phyloP scores from a whole-genome alignment of 2,329 filamentous ascomycete genomes.

The Colletotrichum tropicale region DNA sequence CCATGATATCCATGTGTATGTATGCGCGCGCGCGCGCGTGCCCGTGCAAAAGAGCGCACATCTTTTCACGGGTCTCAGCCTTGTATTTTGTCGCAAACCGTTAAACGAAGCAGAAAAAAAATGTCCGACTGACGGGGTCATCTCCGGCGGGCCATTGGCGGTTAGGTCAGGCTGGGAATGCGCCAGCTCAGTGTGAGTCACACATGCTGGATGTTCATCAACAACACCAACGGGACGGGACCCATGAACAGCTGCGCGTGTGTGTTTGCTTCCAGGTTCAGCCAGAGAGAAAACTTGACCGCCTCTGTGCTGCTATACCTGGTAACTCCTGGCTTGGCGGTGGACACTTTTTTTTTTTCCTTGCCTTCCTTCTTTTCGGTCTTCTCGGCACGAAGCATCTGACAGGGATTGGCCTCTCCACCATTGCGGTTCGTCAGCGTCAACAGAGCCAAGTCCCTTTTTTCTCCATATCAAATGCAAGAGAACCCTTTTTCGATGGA shows the following conservation, averaged over 20 bases:
- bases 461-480: neutral
- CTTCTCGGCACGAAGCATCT: neutral
- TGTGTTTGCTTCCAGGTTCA: neutral
- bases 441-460: neutral
- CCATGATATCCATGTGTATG: neutral
- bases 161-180: neutral
- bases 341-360: neutral
- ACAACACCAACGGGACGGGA: neutral
- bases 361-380: neutral
- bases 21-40: neutral
- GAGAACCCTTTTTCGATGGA: neutral
- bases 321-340: neutral
- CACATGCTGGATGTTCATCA: neutral
- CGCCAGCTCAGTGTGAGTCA: constrained; percentile 17
- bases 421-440: neutral
- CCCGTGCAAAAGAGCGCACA: neutral
- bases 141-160: neutral
- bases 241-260: neutral
- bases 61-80: neutral
- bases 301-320: neutral
- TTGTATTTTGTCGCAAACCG: neutral
- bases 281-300: neutral
- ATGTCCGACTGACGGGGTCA: neutral
- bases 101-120: neutral
- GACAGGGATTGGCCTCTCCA: neutral